phyloP scores from a whole-genome alignment of 495 filamentous ascomycete genomes.

The Annulohypoxylon nitens region DNA sequence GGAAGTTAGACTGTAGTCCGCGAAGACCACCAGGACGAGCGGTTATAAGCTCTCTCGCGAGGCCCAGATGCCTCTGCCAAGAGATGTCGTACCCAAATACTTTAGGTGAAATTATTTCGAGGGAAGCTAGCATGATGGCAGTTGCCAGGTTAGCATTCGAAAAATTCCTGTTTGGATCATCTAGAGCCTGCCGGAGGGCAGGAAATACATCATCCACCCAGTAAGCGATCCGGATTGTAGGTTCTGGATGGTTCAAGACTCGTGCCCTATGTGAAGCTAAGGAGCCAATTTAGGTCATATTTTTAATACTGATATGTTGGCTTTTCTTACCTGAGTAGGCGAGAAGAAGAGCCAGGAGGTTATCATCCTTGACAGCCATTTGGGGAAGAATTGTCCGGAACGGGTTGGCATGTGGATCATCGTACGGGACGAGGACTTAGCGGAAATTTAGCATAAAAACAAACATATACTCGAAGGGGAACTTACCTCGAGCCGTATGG shows the following conservation, averaged over 20 bases:
- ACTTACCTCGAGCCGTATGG: slow-evolving; percentile 72
- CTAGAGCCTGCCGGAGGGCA: slow-evolving; percentile 74
- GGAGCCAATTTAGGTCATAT: slow-evolving; percentile 14
- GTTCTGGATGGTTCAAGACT: slow-evolving; percentile 79
- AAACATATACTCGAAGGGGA: neutral
- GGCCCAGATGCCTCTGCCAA: slow-evolving; percentile 83
- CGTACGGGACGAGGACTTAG: slow-evolving; percentile 77
- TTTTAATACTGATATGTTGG: neutral
- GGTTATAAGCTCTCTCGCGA: slow-evolving; percentile 81
- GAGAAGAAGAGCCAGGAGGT: slow-evolving; percentile 81
- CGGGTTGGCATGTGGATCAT: slow-evolving; percentile 76
- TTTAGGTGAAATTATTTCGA: slow-evolving; percentile 87
- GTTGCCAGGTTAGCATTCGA: slow-evolving; percentile 83
- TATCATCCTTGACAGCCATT: slow-evolving; percentile 77
- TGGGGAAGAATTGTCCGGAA: slow-evolving; percentile 77
- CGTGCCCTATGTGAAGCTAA: slow-evolving; percentile 82
- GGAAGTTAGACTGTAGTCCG: slow-evolving; percentile 63
- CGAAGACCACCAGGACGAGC: slow-evolving; percentile 71
- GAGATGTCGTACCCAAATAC: slow-evolving; percentile 77
- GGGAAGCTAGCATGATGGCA: slow-evolving; percentile 86
- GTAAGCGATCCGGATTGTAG: slow-evolving; percentile 79
- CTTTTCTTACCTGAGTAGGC: slow-evolving; percentile 71
- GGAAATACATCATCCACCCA: slow-evolving; percentile 87
- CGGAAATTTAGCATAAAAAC: slow-evolving; percentile 24
- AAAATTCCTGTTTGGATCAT: slow-evolving; percentile 69